These are phyloP conservation scores for Ganoderma resinaceum DNA, from an alignment of 1,284 basidiomycete genomes.

Conservation along the genomic window DNA sequence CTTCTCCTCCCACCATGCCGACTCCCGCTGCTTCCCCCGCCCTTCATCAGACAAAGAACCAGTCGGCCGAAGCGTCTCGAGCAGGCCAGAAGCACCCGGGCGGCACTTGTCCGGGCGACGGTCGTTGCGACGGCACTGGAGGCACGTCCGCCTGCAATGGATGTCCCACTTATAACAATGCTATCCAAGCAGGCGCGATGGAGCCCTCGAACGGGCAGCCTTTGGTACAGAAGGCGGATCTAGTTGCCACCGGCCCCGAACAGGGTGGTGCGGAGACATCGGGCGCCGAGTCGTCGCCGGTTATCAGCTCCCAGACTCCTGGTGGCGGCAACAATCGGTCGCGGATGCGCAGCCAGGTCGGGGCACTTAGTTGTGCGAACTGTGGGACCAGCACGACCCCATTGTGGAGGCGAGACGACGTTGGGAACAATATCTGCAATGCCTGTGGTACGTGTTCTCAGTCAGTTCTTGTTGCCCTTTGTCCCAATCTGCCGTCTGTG, in stretches of 20 bases:
- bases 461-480: constrained; percentile 14
- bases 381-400: constrained; percentile 95
- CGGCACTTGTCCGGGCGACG: constrained; percentile 94
- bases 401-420: constrained; percentile 92
- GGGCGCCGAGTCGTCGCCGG: constrained; percentile 33
- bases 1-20: constrained; percentile 40
- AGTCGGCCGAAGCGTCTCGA: constrained; percentile 23
- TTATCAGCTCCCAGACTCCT: constrained; percentile 39
- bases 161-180: constrained; percentile 95
- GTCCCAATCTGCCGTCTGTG: constrained; percentile 21
- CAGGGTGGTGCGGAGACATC: constrained; percentile 24
- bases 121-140: constrained; percentile 93
- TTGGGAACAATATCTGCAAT: constrained; percentile 92
- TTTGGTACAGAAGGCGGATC: constrained; percentile 19
- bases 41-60: constrained; percentile 27
- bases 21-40: constrained; percentile 43
- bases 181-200: constrained; percentile 49
- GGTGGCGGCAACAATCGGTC: constrained; percentile 38
- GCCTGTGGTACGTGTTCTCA: constrained; percentile 81
- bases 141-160: constrained; percentile 91
- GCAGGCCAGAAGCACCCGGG: constrained; percentile 44
- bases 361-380: constrained; percentile 88
- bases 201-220: constrained; percentile 26
- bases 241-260: constrained; percentile 16
- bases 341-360: constrained; percentile 59